phyloP scores from a whole-genome alignment of 1,284 basidiomycete species.

The Ustilago cynodontis region DNA sequence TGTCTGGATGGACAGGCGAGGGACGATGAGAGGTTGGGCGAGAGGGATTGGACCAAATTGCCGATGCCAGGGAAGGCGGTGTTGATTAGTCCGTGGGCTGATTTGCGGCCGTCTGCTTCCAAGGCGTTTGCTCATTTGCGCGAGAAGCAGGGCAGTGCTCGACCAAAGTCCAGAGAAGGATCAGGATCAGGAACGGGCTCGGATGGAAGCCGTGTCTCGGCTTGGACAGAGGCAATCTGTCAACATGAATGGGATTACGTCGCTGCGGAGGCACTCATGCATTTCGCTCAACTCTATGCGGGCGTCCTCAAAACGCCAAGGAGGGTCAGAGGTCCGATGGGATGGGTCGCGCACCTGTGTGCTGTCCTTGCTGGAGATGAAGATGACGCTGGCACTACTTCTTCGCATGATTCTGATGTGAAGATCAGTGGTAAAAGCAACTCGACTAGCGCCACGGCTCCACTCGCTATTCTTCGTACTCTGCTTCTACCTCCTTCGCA shows the following conservation, averaged over 20 bases:
- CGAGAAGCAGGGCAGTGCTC: conserved; percentile 6
- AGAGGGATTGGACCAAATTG: conserved; percentile 63
- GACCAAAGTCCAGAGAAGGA: not conserved
- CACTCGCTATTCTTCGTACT: conserved; percentile 34
- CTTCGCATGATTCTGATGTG: not conserved
- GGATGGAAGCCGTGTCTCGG: conserved; percentile 18
- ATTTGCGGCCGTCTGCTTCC: conserved; percentile 60
- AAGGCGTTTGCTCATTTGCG: conserved; percentile 54
- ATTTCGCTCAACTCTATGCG: conserved; percentile 68
- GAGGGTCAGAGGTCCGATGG: conserved; percentile 63
- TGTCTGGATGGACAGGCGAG: conserved; percentile 59
- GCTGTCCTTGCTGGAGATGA: conserved; percentile 53
- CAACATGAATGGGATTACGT: conserved; percentile 67
- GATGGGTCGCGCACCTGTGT: conserved; percentile 63
- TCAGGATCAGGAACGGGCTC: not conserved
- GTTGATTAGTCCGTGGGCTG: conserved; percentile 67
- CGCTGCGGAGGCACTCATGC: conserved; percentile 63
- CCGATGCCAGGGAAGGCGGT: conserved; percentile 66
- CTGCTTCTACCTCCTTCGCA: conserved; percentile 36
- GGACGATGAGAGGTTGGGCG: conserved; percentile 34
- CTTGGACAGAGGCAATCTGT: conserved; percentile 55
- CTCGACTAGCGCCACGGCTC: conserved; percentile 19
- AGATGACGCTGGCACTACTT: conserved; percentile 4
- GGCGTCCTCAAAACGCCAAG: conserved; percentile 62
- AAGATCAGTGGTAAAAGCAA: not conserved